These are phyloP conservation scores for Cryptococcus wingfieldii DNA, from an alignment of 1,284 basidiomycete genomes.

Conservation along the genomic window DNA sequence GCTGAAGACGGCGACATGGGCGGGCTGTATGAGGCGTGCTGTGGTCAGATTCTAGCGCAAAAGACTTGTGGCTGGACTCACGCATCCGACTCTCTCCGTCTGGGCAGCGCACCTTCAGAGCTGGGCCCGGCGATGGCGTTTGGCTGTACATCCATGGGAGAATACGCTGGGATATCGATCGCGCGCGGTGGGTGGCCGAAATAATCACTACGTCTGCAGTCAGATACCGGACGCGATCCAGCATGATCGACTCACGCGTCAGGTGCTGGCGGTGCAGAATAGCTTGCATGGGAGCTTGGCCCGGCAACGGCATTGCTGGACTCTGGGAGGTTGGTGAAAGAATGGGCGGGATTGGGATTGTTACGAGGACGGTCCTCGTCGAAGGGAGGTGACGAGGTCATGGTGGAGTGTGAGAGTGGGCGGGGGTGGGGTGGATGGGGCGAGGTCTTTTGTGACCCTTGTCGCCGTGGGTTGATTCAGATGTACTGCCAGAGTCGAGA, in stretches of 20 bases:
- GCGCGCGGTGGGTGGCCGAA: not conserved
- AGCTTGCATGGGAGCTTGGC: not conserved
- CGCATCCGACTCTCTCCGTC: slow-evolving; percentile 10
- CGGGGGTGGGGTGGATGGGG: not conserved
- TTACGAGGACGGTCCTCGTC: no score
- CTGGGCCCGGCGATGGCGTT: slow-evolving; percentile 28
- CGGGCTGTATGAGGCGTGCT: slow-evolving; percentile 1
- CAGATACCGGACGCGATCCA: not conserved
- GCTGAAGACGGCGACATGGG: slow-evolving; percentile 39
- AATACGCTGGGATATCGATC: slow-evolving; percentile 15
- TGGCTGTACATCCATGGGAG: slow-evolving; percentile 1
- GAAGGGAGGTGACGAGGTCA: not conserved
- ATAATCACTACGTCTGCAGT: not conserved
- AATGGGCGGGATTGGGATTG: not conserved
- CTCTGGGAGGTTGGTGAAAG: not conserved
- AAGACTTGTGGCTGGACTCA: slow-evolving; percentile 4
- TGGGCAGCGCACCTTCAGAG: slow-evolving; percentile 25
- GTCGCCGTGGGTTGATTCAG: no score
- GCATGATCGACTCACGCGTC: not conserved
- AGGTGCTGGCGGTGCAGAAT: not conserved
- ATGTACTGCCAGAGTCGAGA: no score
- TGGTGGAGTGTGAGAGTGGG: not conserved
- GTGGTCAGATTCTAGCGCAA: not conserved
- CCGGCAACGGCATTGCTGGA: not conserved
- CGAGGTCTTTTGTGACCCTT: not conserved